phyloP scores from a whole-genome alignment of 2,329 filamentous ascomycete species.

The Fusarium sulawesiense region DNA sequence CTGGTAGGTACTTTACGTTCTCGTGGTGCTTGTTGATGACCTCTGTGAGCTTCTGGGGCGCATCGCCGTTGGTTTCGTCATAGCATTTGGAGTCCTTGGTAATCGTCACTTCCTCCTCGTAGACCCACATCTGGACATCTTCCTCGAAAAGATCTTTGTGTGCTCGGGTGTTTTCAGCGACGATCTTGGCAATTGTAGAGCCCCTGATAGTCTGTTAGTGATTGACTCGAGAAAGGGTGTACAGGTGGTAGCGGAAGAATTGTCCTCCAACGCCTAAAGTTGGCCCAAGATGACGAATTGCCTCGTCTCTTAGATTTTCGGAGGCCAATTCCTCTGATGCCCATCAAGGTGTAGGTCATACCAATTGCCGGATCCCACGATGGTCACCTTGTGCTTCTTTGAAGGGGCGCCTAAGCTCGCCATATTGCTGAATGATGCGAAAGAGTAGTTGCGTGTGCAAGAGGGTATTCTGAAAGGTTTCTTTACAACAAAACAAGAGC shows the following conservation, averaged over 20 bases:
- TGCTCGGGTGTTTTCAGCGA: slow-evolving; percentile 88
- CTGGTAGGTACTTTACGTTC: slow-evolving; percentile 98
- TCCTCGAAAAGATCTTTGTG: slow-evolving; percentile 85
- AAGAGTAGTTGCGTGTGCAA: slow-evolving; percentile 31
- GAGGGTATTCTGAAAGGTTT: slow-evolving; percentile 30
- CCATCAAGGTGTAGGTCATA: slow-evolving; percentile 52
- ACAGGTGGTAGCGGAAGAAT: not conserved
- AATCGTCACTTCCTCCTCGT: slow-evolving; percentile 87
- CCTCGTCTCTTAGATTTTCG: rapidly evolving
- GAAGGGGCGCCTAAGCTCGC: slow-evolving; percentile 60
- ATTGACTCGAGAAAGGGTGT: not conserved
- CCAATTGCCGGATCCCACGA: slow-evolving; percentile 98
- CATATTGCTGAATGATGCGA: slow-evolving; percentile 49
- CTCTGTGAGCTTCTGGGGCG: slow-evolving; percentile 86
- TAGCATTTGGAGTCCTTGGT: slow-evolving; percentile 79
- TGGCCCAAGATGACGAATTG: not conserved
- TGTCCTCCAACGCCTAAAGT: not conserved
- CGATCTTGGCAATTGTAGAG: slow-evolving; percentile 95
- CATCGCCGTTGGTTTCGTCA: slow-evolving; percentile 69
- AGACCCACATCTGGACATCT: slow-evolving; percentile 99
- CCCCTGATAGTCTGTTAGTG: slow-evolving; percentile 70
- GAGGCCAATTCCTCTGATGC: not conserved
- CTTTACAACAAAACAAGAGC: slow-evolving; percentile 24
- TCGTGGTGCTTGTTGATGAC: slow-evolving; percentile 94
- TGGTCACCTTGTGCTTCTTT: slow-evolving; percentile 90